These are phyloP conservation scores for Chaetothyriales sp. DNA, from an alignment of 2,329 filamentous ascomycete genomes.

Conservation along the genomic window DNA sequence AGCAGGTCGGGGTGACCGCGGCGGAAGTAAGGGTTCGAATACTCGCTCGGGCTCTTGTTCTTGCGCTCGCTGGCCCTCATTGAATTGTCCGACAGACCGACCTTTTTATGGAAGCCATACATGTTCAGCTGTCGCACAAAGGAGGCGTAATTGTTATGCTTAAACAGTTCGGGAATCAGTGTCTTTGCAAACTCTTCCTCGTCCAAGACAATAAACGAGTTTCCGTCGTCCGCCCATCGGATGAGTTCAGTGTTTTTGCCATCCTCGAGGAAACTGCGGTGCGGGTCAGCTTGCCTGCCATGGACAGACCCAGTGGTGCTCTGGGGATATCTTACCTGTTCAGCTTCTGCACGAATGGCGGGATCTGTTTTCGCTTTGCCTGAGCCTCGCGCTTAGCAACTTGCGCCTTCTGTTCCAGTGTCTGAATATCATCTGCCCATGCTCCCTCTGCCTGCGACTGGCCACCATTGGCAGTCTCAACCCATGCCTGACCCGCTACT, in stretches of 20 bases:
- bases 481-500: slow-evolving; percentile 18
- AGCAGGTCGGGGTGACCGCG: slow-evolving; percentile 81
- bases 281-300: neutral
- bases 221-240: slow-evolving; percentile 89
- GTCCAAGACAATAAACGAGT: slow-evolving; percentile 91
- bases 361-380: slow-evolving; percentile 84
- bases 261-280: slow-evolving; percentile 71
- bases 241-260: slow-evolving; percentile 88
- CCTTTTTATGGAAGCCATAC: slow-evolving; percentile 54
- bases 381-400: slow-evolving; percentile 77
- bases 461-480: slow-evolving; percentile 25
- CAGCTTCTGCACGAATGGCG: slow-evolving; percentile 92
- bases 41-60: slow-evolving; percentile 95
- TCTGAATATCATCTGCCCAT: slow-evolving; percentile 52
- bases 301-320: neutral
- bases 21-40: slow-evolving; percentile 92
- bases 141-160: slow-evolving; percentile 65
- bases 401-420: slow-evolving; percentile 63
- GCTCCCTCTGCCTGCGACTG: slow-evolving; percentile 26
- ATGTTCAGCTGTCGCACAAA: slow-evolving; percentile 59
- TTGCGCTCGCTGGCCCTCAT: slow-evolving; percentile 96
- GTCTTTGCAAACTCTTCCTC: slow-evolving; percentile 76
- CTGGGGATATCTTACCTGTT: slow-evolving; percentile 57
- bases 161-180: slow-evolving; percentile 60
- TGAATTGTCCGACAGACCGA: slow-evolving; percentile 86